Base-by-base conservation (phyloP, 2,329 filamentous ascomycete genomes). In the Xylaria digitata region DNA sequence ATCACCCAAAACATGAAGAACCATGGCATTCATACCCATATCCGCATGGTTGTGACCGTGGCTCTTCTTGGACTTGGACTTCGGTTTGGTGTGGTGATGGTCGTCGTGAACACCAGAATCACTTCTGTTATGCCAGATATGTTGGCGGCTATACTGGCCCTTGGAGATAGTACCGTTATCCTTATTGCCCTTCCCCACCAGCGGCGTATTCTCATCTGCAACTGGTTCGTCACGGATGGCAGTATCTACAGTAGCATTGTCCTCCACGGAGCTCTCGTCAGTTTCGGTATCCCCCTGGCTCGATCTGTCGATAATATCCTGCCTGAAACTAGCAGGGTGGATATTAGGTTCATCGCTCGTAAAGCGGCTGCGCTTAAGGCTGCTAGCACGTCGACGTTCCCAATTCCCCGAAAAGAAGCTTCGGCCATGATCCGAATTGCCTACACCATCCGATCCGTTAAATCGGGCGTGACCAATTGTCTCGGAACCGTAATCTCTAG, bases 11-110 rank as follows among this genome's bases (percentile, higher is more conserved):
- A 92, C 90, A 74, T 92, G 90, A 32, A 92, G 84, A 65, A 94
- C 82, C 83, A 94, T 90, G 58, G 91, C 92, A 59, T 92, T 92
- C 95, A 99, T 98, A 79, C 97, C 97, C 84, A 99, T 91, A 76
- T 99, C 94, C 66, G 84, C 90, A 77, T 97, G 93, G 69, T 83
- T 92, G 78, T 96, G 93, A 34, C 91, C 88, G 72, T 91, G 88
- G 32, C 89, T 87, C 61, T 75, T 75, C 69, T 74, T 75, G 0
- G 74, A 71, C 67, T 88, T 85, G 66, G 73, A 71, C 40, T 82
- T 89, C 1, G 92, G 91, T 72, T 94, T 87, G 65, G 85, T 90
- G 78, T 98, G 96, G 75, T 94, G 93, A 80, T 97, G 95, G 60
- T 86, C 84, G 48, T 85, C 82, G 78, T 97, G 93, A 57, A 86